Conservation (phyloP, 805 yeast genomes). For the Nakazawaea ishiwadae region DNA sequence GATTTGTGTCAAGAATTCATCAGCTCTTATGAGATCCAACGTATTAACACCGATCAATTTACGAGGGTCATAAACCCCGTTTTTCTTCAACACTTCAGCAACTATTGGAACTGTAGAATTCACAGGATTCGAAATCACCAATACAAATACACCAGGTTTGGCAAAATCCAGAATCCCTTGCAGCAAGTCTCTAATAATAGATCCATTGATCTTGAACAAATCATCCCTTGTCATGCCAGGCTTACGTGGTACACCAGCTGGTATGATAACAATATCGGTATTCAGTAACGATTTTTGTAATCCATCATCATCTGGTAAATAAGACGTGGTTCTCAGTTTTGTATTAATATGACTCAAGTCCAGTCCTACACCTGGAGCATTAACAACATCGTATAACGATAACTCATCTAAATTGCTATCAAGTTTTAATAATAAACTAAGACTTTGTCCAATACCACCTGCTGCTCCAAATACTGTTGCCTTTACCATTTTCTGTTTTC, state of each 20-base stretch:
- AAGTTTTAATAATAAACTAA: constrained; percentile 74
- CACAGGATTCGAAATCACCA: constrained; percentile 90
- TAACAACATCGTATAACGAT: constrained; percentile 80
- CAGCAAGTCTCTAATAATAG: constrained; percentile 46
- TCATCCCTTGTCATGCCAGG: constrained; percentile 67
- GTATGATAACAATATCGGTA: constrained; percentile 47
- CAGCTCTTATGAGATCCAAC: constrained; percentile 82
- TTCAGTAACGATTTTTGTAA: constrained; percentile 38
- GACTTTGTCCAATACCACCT: constrained; percentile 93
- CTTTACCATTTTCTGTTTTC: constrained; percentile 33
- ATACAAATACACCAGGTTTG: constrained; percentile 72
- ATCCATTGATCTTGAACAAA: constrained; percentile 53
- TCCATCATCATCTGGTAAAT: constrained; percentile 32
- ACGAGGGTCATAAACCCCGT: constrained; percentile 64
- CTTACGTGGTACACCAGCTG: constrained; percentile 61
- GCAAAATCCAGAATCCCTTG: constrained; percentile 41
- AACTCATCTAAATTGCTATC: constrained; percentile 58
- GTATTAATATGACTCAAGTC: constrained; percentile 84
- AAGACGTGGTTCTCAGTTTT: constrained; percentile 44
- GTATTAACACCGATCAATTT: constrained; percentile 86
- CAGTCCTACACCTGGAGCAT: constrained; percentile 82
- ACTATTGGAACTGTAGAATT: constrained; percentile 91
- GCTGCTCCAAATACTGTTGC: constrained; percentile 89
- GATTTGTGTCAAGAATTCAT: constrained; percentile 63
- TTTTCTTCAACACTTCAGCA: constrained; percentile 68